A percentile compares a stretch with the other conserved stretches of the same genome.
phyloP scores from a whole-genome alignment of 2,329 filamentous ascomycete species.

The Aspergillus terreus region DNA sequence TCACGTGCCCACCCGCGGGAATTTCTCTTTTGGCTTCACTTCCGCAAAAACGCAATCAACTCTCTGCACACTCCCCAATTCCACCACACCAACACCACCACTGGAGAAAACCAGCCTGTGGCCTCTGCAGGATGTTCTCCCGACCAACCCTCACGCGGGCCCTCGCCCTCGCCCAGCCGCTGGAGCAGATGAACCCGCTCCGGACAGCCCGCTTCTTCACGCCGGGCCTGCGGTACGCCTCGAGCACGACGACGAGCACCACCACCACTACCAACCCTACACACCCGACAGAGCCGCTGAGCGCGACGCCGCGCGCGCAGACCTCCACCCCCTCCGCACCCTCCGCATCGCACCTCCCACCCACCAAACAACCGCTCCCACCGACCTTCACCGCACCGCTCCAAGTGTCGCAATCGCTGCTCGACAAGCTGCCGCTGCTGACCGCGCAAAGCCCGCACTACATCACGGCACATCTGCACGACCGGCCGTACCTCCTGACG shows the following conservation, averaged over 20 bases:
- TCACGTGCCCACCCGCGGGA: constrained; percentile 33
- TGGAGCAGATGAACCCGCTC: constrained; percentile 15
- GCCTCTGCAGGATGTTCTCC: constrained; percentile 30
- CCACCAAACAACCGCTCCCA: constrained; percentile 32
- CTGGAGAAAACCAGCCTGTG: background rate
- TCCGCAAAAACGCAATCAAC: constrained; percentile 5
- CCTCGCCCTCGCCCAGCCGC: constrained; percentile 20
- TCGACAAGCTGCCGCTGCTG: constrained; percentile 43
- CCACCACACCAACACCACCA: background rate
- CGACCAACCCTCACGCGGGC: constrained; percentile 30
- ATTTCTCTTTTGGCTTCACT: constrained; percentile 25
- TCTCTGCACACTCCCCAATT: constrained; percentile 2
- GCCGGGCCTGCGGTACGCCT: constrained; percentile 41
- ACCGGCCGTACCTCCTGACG: constrained; percentile 48
- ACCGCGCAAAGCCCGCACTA: constrained; percentile 45
- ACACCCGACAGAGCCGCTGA: constrained; percentile 23
- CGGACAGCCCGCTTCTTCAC: constrained; percentile 24
- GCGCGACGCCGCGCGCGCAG: constrained; percentile 23
- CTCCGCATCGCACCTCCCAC: constrained; percentile 19
- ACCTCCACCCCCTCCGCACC: constrained; percentile 12
- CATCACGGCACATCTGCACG: constrained; percentile 46
- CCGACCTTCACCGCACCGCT: constrained; percentile 37
- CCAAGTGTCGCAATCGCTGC: constrained; percentile 39
- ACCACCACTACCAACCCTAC: no score
- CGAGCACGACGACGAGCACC: constrained; percentile 19